Percentiles rank a stretch among this genome's conserved stretches.
phyloP scores from a whole-genome alignment of 306 rosid species.

The Erythrophleum fordii region DNA sequence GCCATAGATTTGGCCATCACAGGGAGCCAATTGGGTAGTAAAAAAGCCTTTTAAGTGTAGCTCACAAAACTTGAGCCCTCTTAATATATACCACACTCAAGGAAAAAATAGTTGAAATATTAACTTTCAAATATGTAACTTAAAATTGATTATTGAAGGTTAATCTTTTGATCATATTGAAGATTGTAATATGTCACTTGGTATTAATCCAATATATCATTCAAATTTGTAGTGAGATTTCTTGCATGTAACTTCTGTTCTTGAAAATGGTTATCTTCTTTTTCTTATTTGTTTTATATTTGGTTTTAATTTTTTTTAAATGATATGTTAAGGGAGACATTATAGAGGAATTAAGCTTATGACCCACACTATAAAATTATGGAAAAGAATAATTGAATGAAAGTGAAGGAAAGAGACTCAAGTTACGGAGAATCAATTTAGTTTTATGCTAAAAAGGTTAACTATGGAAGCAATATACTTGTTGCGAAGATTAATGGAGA shows the following conservation, averaged over 20 bases:
- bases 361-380: no score
- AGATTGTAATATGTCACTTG: not conserved
- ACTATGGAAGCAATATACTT: no score
- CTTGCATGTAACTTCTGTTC: not conserved
- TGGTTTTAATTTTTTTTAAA: not conserved
- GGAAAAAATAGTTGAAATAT: not conserved
- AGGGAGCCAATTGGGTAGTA: conserved; percentile 56
- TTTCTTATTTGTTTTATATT: no score
- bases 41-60: not conserved
- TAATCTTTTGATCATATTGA: conserved; percentile 24
- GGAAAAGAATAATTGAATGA: no score
- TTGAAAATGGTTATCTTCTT: no score
- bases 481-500: no score
- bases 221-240: not conserved
- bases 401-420: no score
- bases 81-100: not conserved
- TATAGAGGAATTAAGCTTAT: no score
- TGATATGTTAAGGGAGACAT: no score
- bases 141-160: not conserved
- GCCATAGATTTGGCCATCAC: conserved; percentile 84
- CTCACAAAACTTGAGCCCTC: not conserved
- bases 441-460: no score
- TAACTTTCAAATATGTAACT: not conserved
- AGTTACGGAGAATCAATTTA: no score
- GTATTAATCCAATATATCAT: no score